These are phyloP conservation scores for Pythium plurisporium DNA, from an alignment of 352 stramenopile genomes.

Conservation along the genomic window DNA sequence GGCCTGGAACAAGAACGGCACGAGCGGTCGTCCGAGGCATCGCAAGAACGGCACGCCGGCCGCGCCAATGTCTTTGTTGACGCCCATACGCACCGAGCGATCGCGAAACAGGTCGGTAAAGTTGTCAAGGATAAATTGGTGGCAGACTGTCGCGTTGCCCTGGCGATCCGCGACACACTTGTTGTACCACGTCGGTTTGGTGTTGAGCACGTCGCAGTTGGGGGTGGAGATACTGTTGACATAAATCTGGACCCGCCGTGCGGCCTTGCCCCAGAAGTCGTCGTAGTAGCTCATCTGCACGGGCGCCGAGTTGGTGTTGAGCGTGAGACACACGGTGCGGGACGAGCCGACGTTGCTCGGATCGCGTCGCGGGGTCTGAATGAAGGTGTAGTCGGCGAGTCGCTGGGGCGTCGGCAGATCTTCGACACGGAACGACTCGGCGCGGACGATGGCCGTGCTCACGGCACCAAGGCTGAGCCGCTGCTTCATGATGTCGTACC, in stretches of 20 bases:
- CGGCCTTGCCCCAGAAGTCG: slow-evolving; percentile 30
- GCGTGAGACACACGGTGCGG: slow-evolving; percentile 21
- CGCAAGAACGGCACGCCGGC: slow-evolving; percentile 45
- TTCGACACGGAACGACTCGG: not conserved
- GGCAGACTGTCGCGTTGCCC: slow-evolving; percentile 32
- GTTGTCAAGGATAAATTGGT: slow-evolving; percentile 44
- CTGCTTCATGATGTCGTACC: no score
- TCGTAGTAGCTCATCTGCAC: slow-evolving; percentile 24
- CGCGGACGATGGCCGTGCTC: no score
- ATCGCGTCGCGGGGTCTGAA: not conserved
- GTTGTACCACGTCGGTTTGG: slow-evolving; percentile 7
- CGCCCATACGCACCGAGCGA: slow-evolving; percentile 28
- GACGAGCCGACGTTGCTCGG: not conserved
- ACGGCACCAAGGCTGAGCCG: no score
- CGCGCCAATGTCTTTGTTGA: slow-evolving; percentile 35
- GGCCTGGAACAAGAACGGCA: slow-evolving; percentile 43
- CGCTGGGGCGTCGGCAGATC: not conserved
- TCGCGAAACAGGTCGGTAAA: slow-evolving; percentile 31
- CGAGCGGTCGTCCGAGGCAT: slow-evolving; percentile 34
- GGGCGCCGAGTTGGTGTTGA: slow-evolving; percentile 22
- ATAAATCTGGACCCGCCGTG: slow-evolving; percentile 23
- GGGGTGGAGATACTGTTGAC: slow-evolving; percentile 33
- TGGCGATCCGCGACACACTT: slow-evolving; percentile 26
- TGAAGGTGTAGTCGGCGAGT: not conserved
- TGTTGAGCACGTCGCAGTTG: slow-evolving; percentile 17